Percentiles rank a stretch among this genome's conserved stretches.
Evolutionary conservation across 78 protist species (phyloP).

Genomic region (Blattamonas nauphoetae): DNA sequence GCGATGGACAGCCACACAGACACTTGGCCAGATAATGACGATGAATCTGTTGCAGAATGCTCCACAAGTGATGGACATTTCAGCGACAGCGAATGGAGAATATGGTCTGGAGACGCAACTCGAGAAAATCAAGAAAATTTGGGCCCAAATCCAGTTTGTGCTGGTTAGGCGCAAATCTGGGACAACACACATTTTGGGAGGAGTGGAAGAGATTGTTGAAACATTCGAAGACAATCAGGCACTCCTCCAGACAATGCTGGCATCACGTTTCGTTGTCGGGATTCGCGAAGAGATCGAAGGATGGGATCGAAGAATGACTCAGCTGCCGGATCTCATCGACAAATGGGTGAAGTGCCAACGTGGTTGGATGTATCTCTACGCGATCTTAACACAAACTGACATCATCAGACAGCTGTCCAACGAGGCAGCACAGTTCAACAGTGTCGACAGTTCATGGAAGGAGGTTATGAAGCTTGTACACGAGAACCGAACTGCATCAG

Average conservation of each 20-base stretch:
- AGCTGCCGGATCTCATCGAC: too few species aligned
- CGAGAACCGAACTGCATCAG: too few species aligned
- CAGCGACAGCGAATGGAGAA: constrained; percentile 51
- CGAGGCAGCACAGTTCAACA: constrained; percentile 44
- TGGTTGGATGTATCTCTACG: too few species aligned
- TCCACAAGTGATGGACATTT: constrained; percentile 16
- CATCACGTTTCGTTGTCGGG: constrained; percentile 50
- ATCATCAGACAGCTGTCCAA: constrained; percentile 62
- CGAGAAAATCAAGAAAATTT: constrained; percentile 21
- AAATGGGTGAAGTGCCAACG: too few species aligned
- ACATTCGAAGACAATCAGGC: constrained; percentile 23
- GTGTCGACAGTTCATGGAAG: constrained; percentile 43
- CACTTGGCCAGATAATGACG: background rate
- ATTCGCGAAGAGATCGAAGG: too few species aligned
- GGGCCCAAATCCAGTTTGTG: too few species aligned
- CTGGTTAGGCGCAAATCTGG: too few species aligned
- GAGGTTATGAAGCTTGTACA: too few species aligned
- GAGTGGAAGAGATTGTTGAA: background rate
- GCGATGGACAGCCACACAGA: background rate
- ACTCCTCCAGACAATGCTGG: constrained; percentile 46
- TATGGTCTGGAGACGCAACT: constrained; percentile 27
- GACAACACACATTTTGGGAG: background rate
- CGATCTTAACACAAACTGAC: too few species aligned
- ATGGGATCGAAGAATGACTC: too few species aligned
- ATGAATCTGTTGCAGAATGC: background rate